A percentile compares a stretch with the other conserved stretches of the same genome.
phyloP scores from a whole-genome alignment of 2,329 filamentous ascomycete genomes.

The Colletotrichum theobromicola region DNA sequence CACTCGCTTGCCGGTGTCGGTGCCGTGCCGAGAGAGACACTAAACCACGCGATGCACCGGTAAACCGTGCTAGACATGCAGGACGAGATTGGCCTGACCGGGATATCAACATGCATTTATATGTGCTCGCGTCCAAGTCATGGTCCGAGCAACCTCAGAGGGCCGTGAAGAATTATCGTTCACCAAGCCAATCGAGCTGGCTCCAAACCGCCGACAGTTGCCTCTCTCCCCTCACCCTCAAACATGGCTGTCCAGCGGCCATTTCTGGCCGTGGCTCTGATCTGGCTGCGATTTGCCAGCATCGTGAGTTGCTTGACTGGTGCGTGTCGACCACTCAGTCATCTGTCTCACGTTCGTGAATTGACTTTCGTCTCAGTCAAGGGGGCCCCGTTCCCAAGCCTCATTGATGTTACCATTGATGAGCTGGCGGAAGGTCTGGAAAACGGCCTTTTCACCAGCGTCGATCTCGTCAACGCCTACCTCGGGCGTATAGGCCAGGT shows the following conservation, averaged over 20 bases:
- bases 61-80: not conserved
- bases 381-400: constrained; percentile 30
- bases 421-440: constrained; percentile 37
- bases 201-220: not conserved
- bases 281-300: constrained; percentile 2
- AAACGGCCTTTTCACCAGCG: constrained; percentile 36
- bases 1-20: not conserved
- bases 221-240: not conserved
- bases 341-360: not conserved
- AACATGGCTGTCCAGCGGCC: not conserved
- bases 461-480: constrained; percentile 38
- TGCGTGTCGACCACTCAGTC: not conserved
- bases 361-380: not conserved
- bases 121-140: not conserved
- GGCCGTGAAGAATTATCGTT: not conserved
- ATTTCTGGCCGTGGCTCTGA: not conserved
- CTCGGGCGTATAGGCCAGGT: constrained; percentile 29
- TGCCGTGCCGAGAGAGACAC: not conserved
- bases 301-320: not conserved
- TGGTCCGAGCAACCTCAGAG: not conserved
- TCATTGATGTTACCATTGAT: constrained; percentile 36
- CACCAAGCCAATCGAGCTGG: not conserved
- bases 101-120: not conserved
- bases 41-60: not conserved
- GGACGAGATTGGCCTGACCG: not conserved